Evolutionary conservation across 805 yeast genomes (phyloP).

Genomic region (Candida andamanensis): DNA sequence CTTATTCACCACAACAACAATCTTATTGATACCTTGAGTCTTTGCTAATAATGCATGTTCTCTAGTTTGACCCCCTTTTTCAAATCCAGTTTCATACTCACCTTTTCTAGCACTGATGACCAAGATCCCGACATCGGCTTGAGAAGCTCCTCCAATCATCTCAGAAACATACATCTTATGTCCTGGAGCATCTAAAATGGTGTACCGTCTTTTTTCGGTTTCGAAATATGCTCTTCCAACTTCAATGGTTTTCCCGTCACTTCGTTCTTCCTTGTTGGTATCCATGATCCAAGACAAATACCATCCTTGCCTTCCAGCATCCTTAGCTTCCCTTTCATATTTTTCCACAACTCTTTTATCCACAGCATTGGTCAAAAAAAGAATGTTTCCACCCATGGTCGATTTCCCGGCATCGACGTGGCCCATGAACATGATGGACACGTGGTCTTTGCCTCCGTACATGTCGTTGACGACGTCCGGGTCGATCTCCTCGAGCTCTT

Average conservation of each 20-base stretch:
- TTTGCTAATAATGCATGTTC: constrained; percentile 97
- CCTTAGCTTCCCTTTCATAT: constrained; percentile 97
- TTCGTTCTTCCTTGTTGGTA: constrained; percentile 97
- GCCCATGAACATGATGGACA: constrained; percentile 97
- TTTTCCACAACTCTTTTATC: constrained; percentile 98
- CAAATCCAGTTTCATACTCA: constrained; percentile 98
- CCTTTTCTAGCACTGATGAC: constrained; percentile 99
- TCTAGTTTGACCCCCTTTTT: constrained; percentile 98
- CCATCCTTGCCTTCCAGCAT: constrained; percentile 99
- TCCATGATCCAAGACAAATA: constrained; percentile 99
- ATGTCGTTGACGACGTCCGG: constrained; percentile 84
- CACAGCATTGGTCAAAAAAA: constrained; percentile 91
- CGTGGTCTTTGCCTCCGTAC: constrained; percentile 97
- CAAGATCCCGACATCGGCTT: constrained; percentile 96
- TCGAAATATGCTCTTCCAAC: constrained; percentile 98
- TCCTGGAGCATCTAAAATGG: constrained; percentile 98
- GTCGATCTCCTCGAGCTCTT: constrained; percentile 71
- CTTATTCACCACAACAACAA: constrained; percentile 92
- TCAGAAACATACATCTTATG: constrained; percentile 98
- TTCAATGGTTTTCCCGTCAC: constrained; percentile 98
- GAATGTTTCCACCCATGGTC: constrained; percentile 97
- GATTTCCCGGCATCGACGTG: constrained; percentile 99
- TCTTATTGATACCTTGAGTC: constrained; percentile 95
- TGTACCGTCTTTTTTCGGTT: constrained; percentile 96
- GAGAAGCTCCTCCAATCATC: constrained; percentile 99